A percentile compares a stretch with the other conserved stretches of the same genome.
These are phyloP conservation scores for Candida mesenterica DNA, from an alignment of 1,139 yeast genomes.

Conservation along the genomic window DNA sequence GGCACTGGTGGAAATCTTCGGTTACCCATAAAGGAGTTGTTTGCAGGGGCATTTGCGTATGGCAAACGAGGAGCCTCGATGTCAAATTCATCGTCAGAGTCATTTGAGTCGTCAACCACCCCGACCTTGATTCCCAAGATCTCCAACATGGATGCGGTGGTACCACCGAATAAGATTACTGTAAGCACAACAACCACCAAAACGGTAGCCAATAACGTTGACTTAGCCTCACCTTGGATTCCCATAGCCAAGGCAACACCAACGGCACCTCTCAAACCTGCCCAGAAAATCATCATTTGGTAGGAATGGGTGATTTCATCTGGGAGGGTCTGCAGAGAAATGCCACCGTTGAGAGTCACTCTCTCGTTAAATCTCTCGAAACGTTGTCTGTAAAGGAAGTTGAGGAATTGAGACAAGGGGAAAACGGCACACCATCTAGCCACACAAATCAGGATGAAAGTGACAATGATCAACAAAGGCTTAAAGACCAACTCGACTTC, in stretches of 20 bases:
- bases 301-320: conserved; percentile 94
- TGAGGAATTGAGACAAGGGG: conserved; percentile 83
- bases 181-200: conserved; percentile 95
- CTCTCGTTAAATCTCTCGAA: conserved; percentile 36
- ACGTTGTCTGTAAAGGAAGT: conserved; percentile 70
- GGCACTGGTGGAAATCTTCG: conserved; percentile 28
- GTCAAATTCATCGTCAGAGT: conserved; percentile 92
- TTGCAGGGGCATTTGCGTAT: conserved; percentile 17
- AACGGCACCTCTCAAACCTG: conserved; percentile 97
- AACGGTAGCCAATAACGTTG: conserved; percentile 88
- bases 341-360: conserved; percentile 38
- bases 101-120: conserved; percentile 69
- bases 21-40: conserved; percentile 28
- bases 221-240: conserved; percentile 88
- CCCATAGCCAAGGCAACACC: conserved; percentile 99
- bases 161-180: conserved; percentile 95
- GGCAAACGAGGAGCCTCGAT: conserved; percentile 70
- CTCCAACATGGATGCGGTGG: conserved; percentile 97
- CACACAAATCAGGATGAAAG: conserved; percentile 86
- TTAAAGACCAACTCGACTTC: conserved; percentile 94
- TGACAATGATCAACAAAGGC: conserved; percentile 86
- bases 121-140: conserved; percentile 92
- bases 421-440: conserved; percentile 98
- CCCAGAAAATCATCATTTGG: conserved; percentile 99
- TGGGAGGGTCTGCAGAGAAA: conserved; percentile 47